These are phyloP conservation scores for Solanum dulcamara DNA, from an alignment of 257 asterid species.

Conservation along the genomic window DNA sequence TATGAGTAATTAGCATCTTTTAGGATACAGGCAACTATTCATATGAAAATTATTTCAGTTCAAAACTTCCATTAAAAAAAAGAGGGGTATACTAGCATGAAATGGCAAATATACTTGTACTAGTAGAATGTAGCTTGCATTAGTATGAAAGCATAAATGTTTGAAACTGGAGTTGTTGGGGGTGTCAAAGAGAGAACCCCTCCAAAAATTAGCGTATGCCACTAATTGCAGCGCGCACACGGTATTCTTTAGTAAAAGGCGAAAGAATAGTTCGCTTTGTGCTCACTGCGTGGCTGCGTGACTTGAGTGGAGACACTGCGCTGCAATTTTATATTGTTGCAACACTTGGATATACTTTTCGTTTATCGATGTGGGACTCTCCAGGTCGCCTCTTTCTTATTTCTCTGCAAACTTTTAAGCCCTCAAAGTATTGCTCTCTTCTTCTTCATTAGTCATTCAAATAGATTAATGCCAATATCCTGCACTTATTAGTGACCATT, in stretches of 20 bases:
- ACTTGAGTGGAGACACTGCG: fast-evolving
- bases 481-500: too few relatives aligned
- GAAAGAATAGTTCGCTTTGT: not conserved
- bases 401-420: not conserved
- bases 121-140: too few relatives aligned
- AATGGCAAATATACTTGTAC: too few relatives aligned
- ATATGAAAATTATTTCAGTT: too few relatives aligned
- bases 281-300: not conserved
- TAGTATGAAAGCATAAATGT: too few relatives aligned
- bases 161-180: not conserved
- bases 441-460: not conserved
- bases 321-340: not conserved
- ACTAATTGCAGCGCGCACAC: not conserved
- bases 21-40: too few relatives aligned
- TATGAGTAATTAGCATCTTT: not conserved
- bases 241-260: not conserved
- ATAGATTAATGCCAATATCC: not conserved
- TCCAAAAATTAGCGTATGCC: not conserved
- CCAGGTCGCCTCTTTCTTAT: not conserved
- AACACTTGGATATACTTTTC: not conserved
- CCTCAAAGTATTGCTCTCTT: not conserved
- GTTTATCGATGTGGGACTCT: not conserved
- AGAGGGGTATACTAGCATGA: too few relatives aligned
- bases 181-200: not conserved
- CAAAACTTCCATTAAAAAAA: too few relatives aligned